phyloP scores from a whole-genome alignment of 805 yeast species.

The Ogataea saltuana region DNA sequence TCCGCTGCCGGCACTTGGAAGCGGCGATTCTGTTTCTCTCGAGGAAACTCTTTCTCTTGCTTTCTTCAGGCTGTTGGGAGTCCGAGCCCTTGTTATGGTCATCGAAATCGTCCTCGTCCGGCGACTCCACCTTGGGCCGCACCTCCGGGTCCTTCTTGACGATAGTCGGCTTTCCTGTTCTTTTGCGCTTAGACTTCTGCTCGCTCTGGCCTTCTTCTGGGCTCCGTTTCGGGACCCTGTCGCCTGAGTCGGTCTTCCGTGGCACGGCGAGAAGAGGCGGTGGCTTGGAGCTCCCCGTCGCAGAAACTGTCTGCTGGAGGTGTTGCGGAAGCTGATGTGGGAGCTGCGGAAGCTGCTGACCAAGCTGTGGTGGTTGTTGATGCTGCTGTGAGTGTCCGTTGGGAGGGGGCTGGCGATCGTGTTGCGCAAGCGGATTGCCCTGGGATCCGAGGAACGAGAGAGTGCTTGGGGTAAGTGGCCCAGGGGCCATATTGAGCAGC shows the following conservation, averaged over 20 bases:
- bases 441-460: slow-evolving; percentile 24
- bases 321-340: background rate
- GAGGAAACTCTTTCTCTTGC: slow-evolving; percentile 75
- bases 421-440: too few relatives aligned
- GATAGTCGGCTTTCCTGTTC: background rate
- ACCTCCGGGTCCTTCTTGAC: slow-evolving; percentile 1
- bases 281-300: too few relatives aligned
- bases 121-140: slow-evolving; percentile 4
- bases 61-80: slow-evolving; percentile 52
- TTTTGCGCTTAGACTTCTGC: too few relatives aligned
- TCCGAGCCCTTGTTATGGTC: slow-evolving; percentile 4
- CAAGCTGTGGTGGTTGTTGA: too few relatives aligned
- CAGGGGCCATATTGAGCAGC: slow-evolving; percentile 26
- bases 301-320: too few relatives aligned
- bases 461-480: slow-evolving; percentile 29
- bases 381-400: too few relatives aligned
- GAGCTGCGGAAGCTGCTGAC: background rate
- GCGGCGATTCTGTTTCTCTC: slow-evolving; percentile 97
- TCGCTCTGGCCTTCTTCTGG: too few relatives aligned
- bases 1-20: slow-evolving; percentile 92
- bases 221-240: too few relatives aligned
- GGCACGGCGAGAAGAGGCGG: too few relatives aligned
- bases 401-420: too few relatives aligned
- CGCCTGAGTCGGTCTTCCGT: too few relatives aligned
- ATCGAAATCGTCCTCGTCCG: slow-evolving; percentile 3